Evolutionary conservation across 2,329 filamentous ascomycete genomes (phyloP).

Genomic region (Alternaria hordeiaustralica): DNA sequence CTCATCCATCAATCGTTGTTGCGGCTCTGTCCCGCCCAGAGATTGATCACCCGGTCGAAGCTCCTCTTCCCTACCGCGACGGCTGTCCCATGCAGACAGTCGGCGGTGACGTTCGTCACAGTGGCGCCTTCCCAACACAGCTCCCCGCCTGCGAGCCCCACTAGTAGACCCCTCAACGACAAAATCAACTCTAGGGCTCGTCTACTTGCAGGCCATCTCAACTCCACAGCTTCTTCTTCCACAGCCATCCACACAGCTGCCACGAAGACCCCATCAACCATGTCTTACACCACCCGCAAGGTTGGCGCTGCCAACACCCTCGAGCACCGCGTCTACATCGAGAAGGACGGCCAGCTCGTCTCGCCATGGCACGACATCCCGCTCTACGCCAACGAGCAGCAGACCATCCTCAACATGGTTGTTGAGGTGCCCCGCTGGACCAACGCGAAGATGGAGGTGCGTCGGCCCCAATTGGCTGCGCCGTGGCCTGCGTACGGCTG

Average conservation of each 20-base stretch:
- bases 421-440: constrained; percentile 99
- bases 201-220: constrained; percentile 50
- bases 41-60: constrained; percentile 20
- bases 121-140: constrained; percentile 48
- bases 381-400: constrained; percentile 94
- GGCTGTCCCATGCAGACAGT: constrained; percentile 44
- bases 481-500: background rate
- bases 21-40: constrained; percentile 35
- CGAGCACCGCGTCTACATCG: constrained; percentile 96
- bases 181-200: constrained; percentile 51
- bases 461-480: constrained; percentile 44
- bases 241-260: constrained; percentile 19
- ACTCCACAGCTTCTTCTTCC: constrained; percentile 33
- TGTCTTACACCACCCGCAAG: constrained; percentile 84
- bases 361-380: constrained; percentile 99
- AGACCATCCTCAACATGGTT: constrained; percentile 98
- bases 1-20: constrained; percentile 21
- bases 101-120: constrained; percentile 47
- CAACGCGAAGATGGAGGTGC: constrained; percentile 98
- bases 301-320: constrained; percentile 88
- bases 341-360: constrained; percentile 93
- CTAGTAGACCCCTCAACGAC: constrained; percentile 46
- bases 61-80: constrained; percentile 28
- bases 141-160: constrained; percentile 39
- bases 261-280: constrained; percentile 40